Evolutionary conservation across 257 asterid genomes (phyloP), one percentile per base, ranked within the genome.

Genomic region (Pogostemon cablin): DNA sequence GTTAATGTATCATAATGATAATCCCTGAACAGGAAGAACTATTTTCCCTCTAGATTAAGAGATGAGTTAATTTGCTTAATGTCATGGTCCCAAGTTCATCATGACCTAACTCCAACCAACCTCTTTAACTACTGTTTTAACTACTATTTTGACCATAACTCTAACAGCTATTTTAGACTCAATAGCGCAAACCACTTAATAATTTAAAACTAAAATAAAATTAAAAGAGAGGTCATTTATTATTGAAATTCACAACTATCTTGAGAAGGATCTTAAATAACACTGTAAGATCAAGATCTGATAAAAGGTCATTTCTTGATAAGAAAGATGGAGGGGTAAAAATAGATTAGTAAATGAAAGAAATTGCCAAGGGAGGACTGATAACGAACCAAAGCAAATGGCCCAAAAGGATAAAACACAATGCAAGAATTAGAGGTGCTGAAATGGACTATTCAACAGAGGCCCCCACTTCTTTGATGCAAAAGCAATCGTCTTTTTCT

Each of bases 381-480:
- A 46, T 65, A 75, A 73, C 78, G 70, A 81, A 72, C 78, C 44
- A 75, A 77, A 38, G 62, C 76, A 66, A 73, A 77, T 69, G 77
- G 81, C 66, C 55, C 35, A 78, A 79, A 79, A 64, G 80, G 72
- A 68, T 82, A 74, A 73, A 78, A 74, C 80, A 47, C 76, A 64
- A 17, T 47, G 73, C 70, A 68, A 81, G 81, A 75, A 75, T 74
- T 76, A 67, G 85, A 83, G 57, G 71, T 40, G 32, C 52, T 72
- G 77, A 72, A 81, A 80, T 80, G 57, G 84, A 86, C 81, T 62
- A 61, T 65, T 80, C 83, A 80, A 68, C 39, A 67, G 56, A 69
- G 66, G 76, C 75, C 84, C 79, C 84, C 83, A 75, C 88, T 86
- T 81, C 68, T 76, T 83, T 77, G 82, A 85, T 83, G 87, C 79